Base-by-base conservation (phyloP, 306 rosid species). In the Herpetospermum pedunculosum region DNA sequence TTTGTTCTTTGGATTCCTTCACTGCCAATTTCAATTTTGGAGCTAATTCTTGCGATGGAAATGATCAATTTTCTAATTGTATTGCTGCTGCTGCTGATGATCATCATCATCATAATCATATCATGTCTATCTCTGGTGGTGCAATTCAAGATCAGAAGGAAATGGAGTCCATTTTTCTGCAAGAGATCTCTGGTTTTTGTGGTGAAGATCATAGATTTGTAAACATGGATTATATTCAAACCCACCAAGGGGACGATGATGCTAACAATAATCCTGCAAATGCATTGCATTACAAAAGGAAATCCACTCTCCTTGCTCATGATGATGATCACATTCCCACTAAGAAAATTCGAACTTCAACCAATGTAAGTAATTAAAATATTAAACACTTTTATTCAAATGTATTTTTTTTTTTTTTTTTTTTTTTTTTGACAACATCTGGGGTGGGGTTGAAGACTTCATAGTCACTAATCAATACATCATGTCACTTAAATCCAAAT, bases 291-390 rank as follows among this genome's bases (percentile, higher is more conserved):
- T 92, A 68, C 53, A 92, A 90, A 79, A 85, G 91, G 84, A 86
- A 85, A 77, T 69, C 79, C 38, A 87, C 81, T 48, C 78, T 32
- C 18, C 77, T 53, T 6, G 79, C 78, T 64, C 32, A 38, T 41
- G 78, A 55, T 29, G 25, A 60, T 48, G 28, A 41, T 40, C 72
- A 47, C 6, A 82, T 64, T 49, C 83, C 76, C 19, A 86, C 81
- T 81, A 91, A 86, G 85, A 89, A 81, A 48, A 47, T 81, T 16
- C 85, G 85, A 2, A 50, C 80, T 73, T 76, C 62, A 30, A 79
- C 54, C 78, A 83, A 89, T 21, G 98, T 93, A 85, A 86, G 91
- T 48, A n/a, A n/a, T n/a, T n/a, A n/a, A n/a, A n/a, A n/a, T n/a
- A n/a, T n/a, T n/a, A n/a, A n/a, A n/a, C n/a, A n/a, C n/a, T n/a